A percentile compares a stretch with the other conserved stretches of the same genome.
These are phyloP conservation scores for Phytophthora europaea DNA, from an alignment of 352 stramenopile species.

Conservation along the genomic window DNA sequence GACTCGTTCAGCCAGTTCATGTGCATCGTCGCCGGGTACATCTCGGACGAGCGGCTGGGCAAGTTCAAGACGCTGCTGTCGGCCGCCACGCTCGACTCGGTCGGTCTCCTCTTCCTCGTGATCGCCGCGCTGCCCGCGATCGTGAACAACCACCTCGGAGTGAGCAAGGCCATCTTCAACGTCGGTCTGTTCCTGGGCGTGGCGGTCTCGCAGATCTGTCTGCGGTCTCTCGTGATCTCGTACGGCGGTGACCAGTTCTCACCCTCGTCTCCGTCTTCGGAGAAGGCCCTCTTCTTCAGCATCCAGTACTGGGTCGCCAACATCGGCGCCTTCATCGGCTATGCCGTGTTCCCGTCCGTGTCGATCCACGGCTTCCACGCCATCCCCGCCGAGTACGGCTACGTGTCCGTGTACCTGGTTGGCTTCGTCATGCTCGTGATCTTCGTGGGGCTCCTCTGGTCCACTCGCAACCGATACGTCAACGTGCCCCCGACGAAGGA, in stretches of 20 bases:
- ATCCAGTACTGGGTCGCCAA: conserved; percentile 10
- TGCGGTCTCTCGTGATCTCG: conserved; percentile 3
- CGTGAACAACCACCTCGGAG: conserved; percentile 1
- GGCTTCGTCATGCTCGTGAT: conserved; percentile 4
- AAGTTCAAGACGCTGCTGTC: conserved; percentile 12
- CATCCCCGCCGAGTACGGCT: conserved; percentile 5
- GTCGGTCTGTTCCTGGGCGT: conserved; percentile 3
- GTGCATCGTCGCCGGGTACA: conserved; percentile 9
- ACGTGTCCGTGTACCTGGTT: neutral
- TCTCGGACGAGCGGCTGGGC: conserved; percentile 1
- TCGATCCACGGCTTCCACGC: conserved; percentile 3
- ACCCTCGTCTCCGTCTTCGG: neutral
- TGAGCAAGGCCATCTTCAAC: conserved; percentile 11
- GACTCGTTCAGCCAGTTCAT: conserved; percentile 11
- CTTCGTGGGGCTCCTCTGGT: neutral
- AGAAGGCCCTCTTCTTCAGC: conserved; percentile 10
- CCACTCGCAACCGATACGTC: neutral
- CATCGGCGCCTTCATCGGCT: conserved; percentile 6
- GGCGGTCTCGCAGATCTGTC: conserved; percentile 3
- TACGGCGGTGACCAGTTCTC: conserved; percentile 8
- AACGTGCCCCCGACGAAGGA: conserved; percentile 5
- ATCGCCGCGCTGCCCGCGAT: neutral
- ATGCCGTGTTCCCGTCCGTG: conserved; percentile 5
- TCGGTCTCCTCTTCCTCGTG: conserved; percentile 5
- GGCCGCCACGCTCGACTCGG: conserved; percentile 4